These are phyloP conservation scores for Aphanomyces astaci DNA, from an alignment of 352 stramenopile species.

Conservation along the genomic window DNA sequence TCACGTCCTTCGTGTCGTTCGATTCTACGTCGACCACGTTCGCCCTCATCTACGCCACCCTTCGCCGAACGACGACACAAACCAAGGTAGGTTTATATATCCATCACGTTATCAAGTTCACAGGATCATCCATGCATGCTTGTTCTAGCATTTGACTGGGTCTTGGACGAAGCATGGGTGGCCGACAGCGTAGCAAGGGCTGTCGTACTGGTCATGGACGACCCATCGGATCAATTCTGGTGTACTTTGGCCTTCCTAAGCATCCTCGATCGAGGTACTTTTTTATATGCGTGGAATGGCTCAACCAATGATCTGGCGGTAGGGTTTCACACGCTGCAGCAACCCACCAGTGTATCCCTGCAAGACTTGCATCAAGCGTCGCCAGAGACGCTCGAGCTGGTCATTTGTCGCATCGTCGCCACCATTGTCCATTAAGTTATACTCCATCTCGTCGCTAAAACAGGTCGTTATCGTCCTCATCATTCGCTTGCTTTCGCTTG, in stretches of 20 bases:
- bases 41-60: not conserved
- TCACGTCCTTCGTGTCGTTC: not conserved
- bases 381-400: constrained; percentile 43
- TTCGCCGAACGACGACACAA: not conserved
- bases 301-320: not conserved
- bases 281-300: not conserved
- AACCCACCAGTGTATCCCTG: constrained; percentile 31
- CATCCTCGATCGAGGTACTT: constrained; percentile 36
- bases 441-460: no score
- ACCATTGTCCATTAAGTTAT: not conserved
- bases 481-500: not conserved
- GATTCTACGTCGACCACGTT: constrained; percentile 3
- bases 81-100: no score
- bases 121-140: not conserved
- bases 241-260: constrained; percentile 53
- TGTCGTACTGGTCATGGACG: constrained; percentile 23
- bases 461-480: not conserved
- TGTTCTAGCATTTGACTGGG: no score
- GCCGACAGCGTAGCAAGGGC: not conserved
- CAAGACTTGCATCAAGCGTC: constrained; percentile 35
- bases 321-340: constrained; percentile 39
- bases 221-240: constrained; percentile 56
- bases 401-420: constrained; percentile 64
- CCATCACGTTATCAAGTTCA: not conserved
- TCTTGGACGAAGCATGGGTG: not conserved